Base-by-base conservation (phyloP, 352 stramenopile species). In the Phytopythium chamaehyphon region DNA sequence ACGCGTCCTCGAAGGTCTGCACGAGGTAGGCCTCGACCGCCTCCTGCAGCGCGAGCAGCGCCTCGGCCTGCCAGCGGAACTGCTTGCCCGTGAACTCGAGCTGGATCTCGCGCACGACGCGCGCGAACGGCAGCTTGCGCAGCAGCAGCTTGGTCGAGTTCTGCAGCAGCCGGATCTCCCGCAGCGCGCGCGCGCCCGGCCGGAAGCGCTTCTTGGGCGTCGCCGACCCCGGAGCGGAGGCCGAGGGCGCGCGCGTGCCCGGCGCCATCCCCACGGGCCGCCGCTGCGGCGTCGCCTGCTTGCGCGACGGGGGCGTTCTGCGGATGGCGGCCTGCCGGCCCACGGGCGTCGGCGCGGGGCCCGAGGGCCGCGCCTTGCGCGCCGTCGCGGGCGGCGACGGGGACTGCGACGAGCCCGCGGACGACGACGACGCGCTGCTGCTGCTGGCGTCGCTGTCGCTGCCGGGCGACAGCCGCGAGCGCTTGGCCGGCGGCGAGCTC, bases 121-220 rank as follows among this genome's bases (percentile, higher is more conserved):
- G 77, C 15, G 96, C 95, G 66, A 99, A 99, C 24, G 97, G 97
- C 36, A 99, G 73, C 64, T 97, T 96, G 18, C 96, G 89, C 47
- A 99, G 61, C 42, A 99, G 69, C 47, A 99, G 74, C 53, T 98
- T 93, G 0, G 96, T 99, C 45, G 78, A 96, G 22, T 78, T 83
- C 76, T 99, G 97, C 65, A 98, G 96, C 45, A 88, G 69, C 11
- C 96, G 81, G 62, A 99, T 99, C 81, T 99, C 96, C 47, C 88
- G 78, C 14, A 99, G 73, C 6, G 95, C 96, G 14, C 61, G 46
- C 54, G 93, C 69, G 14, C 91, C 91, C 0, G 81, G 69, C 12
- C 69, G 79, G 55, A 70, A 87, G 23, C 76, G 69, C 38, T 86
- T 90, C 24, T 61, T 48, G 9, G 63, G 58, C 14, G 64, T 68